Evolutionary conservation across 2,329 filamentous ascomycete genomes (phyloP).

Genomic region (Ophiostoma piceae): DNA sequence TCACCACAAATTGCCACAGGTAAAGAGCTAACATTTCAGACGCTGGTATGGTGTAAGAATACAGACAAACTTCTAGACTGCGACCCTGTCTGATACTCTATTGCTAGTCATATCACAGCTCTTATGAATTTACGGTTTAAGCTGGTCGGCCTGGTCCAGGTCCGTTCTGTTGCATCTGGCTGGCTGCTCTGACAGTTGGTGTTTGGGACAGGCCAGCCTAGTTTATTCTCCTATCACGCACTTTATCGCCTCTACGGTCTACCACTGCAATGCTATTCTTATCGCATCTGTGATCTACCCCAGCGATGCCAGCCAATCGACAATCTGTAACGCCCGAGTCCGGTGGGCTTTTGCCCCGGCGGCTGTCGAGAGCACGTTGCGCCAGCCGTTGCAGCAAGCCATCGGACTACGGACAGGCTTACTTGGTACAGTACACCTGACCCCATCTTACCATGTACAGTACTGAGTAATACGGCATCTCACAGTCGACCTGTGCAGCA

Average conservation of each 20-base stretch:
- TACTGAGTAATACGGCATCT: neutral
- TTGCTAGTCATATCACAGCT: neutral
- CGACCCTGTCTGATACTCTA: neutral
- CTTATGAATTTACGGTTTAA: neutral
- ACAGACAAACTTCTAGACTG: neutral
- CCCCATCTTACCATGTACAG: too few species aligned
- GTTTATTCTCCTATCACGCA: neutral
- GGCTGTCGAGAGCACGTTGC: conserved; percentile 6
- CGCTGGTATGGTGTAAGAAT: too few species aligned
- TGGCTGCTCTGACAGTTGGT: conserved; percentile 22
- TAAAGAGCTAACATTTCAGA: too few species aligned
- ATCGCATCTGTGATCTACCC: neutral
- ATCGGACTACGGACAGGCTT: neutral
- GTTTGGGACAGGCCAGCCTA: conserved; percentile 15
- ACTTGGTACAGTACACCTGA: too few species aligned
- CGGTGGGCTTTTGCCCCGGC: conserved; percentile 1
- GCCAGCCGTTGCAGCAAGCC: neutral
- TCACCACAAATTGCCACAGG: too few species aligned
- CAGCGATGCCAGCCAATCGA: conserved; percentile 5
- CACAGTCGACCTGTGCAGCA: neutral
- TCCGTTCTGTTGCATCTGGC: conserved; percentile 11
- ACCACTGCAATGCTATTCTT: neutral
- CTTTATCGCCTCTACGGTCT: neutral
- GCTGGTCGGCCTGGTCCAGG: neutral
- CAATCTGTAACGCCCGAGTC: conserved; percentile 7